phyloP scores from a whole-genome alignment of 371 early-diverging fungal genomes.

The Actinomortierella ambigua region DNA sequence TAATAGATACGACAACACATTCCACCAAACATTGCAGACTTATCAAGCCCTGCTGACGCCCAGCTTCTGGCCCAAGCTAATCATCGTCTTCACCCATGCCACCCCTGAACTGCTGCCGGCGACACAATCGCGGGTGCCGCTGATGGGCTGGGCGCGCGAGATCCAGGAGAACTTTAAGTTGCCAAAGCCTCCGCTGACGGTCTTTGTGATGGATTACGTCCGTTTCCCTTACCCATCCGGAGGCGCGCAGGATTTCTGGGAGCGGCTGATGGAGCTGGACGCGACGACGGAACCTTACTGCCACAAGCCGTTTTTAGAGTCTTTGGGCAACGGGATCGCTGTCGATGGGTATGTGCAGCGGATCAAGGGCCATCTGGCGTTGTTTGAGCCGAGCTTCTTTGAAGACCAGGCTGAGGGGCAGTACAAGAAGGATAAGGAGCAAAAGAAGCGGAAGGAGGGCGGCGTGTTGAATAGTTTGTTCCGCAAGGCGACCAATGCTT shows the following conservation, averaged over 20 bases:
- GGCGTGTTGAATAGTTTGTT: no score
- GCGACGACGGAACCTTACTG: conserved; percentile 38
- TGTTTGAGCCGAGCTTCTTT: conserved; percentile 41
- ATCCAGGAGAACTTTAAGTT: conserved; percentile 42
- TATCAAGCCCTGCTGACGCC: conserved; percentile 37
- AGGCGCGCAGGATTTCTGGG: conserved; percentile 45
- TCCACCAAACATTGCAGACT: conserved; percentile 39
- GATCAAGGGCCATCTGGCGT: conserved; percentile 40
- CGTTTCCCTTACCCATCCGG: conserved; percentile 39
- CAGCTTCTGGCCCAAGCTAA: conserved; percentile 44
- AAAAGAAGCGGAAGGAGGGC: conserved; percentile 32
- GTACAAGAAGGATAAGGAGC: conserved; percentile 25
- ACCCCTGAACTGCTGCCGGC: conserved; percentile 33
- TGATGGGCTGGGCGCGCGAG: conserved; percentile 38
- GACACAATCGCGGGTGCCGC: conserved; percentile 17
- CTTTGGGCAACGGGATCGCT: conserved; percentile 29
- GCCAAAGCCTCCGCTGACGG: conserved; percentile 22
- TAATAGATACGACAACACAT: conserved; percentile 42
- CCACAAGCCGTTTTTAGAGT: conserved; percentile 41
- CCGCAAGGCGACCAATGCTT: no score
- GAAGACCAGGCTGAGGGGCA: conserved; percentile 43
- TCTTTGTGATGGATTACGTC: conserved; percentile 42
- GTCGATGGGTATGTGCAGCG: conserved; percentile 38
- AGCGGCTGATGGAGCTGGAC: conserved; percentile 37
- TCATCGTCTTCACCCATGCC: conserved; percentile 38